Base-by-base conservation (phyloP, 345 rosid genomes). In the Cochlearia excelsa region DNA sequence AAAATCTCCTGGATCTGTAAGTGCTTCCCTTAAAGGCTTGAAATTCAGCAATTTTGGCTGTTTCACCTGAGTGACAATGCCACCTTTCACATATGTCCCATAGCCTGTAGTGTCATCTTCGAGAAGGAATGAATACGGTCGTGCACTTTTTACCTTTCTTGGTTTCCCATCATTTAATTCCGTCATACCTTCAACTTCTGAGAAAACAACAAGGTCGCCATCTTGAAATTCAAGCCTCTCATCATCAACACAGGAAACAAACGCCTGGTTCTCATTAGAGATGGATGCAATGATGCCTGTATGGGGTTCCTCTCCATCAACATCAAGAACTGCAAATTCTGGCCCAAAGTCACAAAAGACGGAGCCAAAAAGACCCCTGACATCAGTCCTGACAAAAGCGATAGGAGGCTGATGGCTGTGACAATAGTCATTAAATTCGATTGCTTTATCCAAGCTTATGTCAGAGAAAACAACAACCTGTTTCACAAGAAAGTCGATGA, bases 301-400 rank as follows among this genome's bases (percentile, higher is more conserved):
- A 69, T 82, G 92, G 10, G 97, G 97, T 38, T 89, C 97, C 75
- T 87, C 88, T 37, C 99, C 99, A 75, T 89, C 95, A 64, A 87
- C 97, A 78, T 93, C 99, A 9, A 80, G 62, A 66, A 93, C 97
- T 4, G 83, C 87, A 66, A 93, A 93, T 66, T 76, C 83, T 46
- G 97, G 92, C 53, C 99, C 99, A 73, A 93, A 93, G 71, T 93
- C 99, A 69, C 99, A 93, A 75, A 93, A 93, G 33, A 93, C 76
- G n/a, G 91, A 81, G 59, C 97, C 99, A 81, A 93, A 93, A 49
- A 93, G 92, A 59, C 99, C 99, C 76, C 97, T 84, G 43, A 89
- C 90, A 79, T 89, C 99, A 63, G 97, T 76, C 77, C 80, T 89
- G 73, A 93, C 76, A 72, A 93, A 93, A 70, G 95, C 68, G 27